Evolutionary conservation across 2,329 filamentous ascomycete genomes (phyloP).

Genomic region (Drechmeria coniospora): DNA sequence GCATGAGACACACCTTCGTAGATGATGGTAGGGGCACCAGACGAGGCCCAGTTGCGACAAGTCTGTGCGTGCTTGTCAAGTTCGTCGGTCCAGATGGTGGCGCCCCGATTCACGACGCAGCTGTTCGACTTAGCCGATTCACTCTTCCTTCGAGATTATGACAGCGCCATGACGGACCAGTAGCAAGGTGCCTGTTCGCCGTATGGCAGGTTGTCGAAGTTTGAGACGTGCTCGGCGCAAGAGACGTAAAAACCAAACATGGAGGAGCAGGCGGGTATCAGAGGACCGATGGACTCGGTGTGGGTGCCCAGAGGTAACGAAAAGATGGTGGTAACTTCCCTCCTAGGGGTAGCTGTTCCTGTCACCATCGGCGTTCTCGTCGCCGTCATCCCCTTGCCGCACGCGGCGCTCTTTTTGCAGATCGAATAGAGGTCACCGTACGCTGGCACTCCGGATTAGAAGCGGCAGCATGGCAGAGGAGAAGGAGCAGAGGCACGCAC

Average conservation of each 20-base stretch:
- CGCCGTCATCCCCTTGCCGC: no score
- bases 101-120: constrained; percentile 8
- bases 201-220: constrained; percentile 12
- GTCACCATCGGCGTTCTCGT: no score
- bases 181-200: constrained; percentile 16
- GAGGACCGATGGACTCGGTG: not conserved
- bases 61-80: constrained; percentile 15
- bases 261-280: constrained; percentile 10
- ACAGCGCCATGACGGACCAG: constrained; percentile 11
- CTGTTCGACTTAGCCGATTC: no score
- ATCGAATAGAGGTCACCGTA: constrained; percentile 12
- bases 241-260: constrained; percentile 14
- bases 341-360: no score
- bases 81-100: constrained; percentile 14
- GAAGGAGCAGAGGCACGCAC: constrained; percentile 6
- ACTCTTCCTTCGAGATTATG: not conserved
- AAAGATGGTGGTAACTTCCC: no score
- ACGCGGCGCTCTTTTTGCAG: no score
- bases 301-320: constrained; percentile 5
- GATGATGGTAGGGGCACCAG: constrained; percentile 11
- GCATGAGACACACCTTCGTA: constrained; percentile 9
- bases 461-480: no score
- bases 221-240: constrained; percentile 9
- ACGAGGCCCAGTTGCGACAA: constrained; percentile 14
- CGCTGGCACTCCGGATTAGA: no score